Evolutionary conservation across 768 basidiomycete genomes (phyloP).

Genomic region (Mycena venus): DNA sequence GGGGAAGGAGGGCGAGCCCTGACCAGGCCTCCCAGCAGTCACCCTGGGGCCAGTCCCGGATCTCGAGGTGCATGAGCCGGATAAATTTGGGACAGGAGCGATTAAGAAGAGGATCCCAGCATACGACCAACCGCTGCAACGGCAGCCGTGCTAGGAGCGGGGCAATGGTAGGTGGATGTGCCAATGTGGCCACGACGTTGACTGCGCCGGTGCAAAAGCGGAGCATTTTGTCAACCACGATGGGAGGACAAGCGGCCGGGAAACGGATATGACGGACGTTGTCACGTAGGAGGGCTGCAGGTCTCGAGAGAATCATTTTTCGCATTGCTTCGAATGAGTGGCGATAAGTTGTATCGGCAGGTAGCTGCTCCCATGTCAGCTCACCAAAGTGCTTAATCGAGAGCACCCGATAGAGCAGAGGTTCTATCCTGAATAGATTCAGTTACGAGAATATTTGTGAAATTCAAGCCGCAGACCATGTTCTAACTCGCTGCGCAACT

Average conservation of each 20-base stretch:
- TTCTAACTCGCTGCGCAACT: neutral
- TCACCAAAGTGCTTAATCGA: neutral
- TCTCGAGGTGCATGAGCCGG: neutral
- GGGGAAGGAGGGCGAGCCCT: neutral
- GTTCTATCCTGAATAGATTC: neutral
- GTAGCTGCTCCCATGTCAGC: neutral
- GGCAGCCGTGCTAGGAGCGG: neutral
- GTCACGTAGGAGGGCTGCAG: neutral
- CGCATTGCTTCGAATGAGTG: neutral
- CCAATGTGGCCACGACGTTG: neutral
- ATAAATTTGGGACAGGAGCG: neutral
- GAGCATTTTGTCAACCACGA: neutral
- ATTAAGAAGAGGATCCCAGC: neutral
- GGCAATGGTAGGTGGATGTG: neutral
- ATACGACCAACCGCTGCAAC: slow-evolving; percentile 2
- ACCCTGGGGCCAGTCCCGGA: neutral
- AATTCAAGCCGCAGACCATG: neutral
- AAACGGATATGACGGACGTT: slow-evolving; percentile 2
- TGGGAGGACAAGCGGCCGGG: neutral
- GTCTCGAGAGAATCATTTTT: neutral
- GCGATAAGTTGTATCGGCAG: neutral
- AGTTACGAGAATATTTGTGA: neutral
- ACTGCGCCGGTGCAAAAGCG: neutral
- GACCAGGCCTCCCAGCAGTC: neutral
- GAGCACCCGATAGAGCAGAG: neutral